Conservation (phyloP, 305 asterid species). For the Plantago coronopus region DNA sequence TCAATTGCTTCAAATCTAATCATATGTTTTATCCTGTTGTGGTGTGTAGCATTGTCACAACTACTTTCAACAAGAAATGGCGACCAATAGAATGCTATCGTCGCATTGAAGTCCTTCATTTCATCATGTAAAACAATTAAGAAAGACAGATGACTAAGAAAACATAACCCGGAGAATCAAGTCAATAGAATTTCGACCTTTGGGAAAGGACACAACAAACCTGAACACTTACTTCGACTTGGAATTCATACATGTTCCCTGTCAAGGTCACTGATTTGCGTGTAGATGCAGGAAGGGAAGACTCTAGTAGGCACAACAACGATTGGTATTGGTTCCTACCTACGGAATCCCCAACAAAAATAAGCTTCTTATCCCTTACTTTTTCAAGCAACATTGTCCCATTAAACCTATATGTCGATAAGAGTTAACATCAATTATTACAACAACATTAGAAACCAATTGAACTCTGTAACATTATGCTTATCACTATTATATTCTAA, state of each 20-base stretch:
- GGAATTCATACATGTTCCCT: constrained; percentile 35
- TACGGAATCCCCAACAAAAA: constrained; percentile 63
- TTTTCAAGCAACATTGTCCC: constrained; percentile 40
- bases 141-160: not conserved
- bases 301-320: constrained; percentile 49
- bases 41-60: constrained; percentile 40
- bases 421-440: not conserved
- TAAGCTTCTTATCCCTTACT: constrained; percentile 47
- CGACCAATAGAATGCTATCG: constrained; percentile 74
- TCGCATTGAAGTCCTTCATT: constrained; percentile 55
- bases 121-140: not conserved
- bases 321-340: constrained; percentile 51
- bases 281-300: constrained; percentile 21
- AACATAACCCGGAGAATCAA: not conserved
- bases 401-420: constrained; percentile 33
- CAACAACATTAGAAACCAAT: too few relatives aligned
- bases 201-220: not conserved
- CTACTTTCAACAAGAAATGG: constrained; percentile 71
- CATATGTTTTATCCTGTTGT: constrained; percentile 23
- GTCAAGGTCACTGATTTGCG: constrained; percentile 12
- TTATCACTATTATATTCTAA: not conserved
- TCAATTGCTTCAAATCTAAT: constrained; percentile 45
- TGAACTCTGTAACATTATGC: not conserved
- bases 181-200: too few relatives aligned
- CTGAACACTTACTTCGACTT: constrained; percentile 32